Percentiles rank a stretch among this genome's conserved stretches.
phyloP scores from a whole-genome alignment of 495 filamentous ascomycete genomes.

The Bryoglossum gracile region DNA sequence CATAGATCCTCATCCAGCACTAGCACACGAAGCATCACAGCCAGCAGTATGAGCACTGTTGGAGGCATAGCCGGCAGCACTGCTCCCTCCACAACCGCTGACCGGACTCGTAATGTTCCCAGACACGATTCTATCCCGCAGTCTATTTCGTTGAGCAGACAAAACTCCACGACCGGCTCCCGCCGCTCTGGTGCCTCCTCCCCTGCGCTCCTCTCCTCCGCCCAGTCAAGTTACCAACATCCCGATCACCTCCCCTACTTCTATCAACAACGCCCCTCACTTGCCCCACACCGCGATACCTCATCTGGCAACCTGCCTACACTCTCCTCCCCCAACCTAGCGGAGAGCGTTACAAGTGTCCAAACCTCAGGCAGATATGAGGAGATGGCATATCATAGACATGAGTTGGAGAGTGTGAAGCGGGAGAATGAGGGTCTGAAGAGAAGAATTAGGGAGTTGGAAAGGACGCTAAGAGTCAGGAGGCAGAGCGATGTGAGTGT shows the following conservation, averaged over 20 bases:
- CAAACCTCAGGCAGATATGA: slow-evolving; percentile 59
- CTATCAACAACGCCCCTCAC: slow-evolving; percentile 18
- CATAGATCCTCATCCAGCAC: slow-evolving; percentile 60
- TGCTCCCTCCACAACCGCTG: slow-evolving; percentile 31
- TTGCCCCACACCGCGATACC: slow-evolving; percentile 18
- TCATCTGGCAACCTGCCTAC: slow-evolving; percentile 14
- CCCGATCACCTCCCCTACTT: slow-evolving; percentile 21
- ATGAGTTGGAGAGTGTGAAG: slow-evolving; percentile 66
- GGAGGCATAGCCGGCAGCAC: slow-evolving; percentile 35
- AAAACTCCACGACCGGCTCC: slow-evolving; percentile 24
- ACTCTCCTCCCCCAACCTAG: no score
- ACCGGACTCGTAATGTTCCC: slow-evolving; percentile 18
- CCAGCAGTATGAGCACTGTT: slow-evolving; percentile 32
- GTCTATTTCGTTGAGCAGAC: slow-evolving; percentile 26
- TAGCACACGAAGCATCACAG: slow-evolving; percentile 46
- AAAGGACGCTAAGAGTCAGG: slow-evolving; percentile 42
- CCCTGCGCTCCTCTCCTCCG: slow-evolving; percentile 15
- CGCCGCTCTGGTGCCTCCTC: slow-evolving; percentile 15
- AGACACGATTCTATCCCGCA: slow-evolving; percentile 22
- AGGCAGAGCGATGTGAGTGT: slow-evolving; percentile 37
- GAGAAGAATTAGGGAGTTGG: slow-evolving; percentile 65
- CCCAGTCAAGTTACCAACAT: slow-evolving; percentile 19
- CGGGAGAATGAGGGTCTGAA: slow-evolving; percentile 75
- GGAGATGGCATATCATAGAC: slow-evolving; percentile 58
- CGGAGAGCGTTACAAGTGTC: slow-evolving; percentile 23